Evolutionary conservation across 768 basidiomycete genomes (phyloP), one percentile per base, ranked within the genome.

Genomic region (Gyrodon lividus): DNA sequence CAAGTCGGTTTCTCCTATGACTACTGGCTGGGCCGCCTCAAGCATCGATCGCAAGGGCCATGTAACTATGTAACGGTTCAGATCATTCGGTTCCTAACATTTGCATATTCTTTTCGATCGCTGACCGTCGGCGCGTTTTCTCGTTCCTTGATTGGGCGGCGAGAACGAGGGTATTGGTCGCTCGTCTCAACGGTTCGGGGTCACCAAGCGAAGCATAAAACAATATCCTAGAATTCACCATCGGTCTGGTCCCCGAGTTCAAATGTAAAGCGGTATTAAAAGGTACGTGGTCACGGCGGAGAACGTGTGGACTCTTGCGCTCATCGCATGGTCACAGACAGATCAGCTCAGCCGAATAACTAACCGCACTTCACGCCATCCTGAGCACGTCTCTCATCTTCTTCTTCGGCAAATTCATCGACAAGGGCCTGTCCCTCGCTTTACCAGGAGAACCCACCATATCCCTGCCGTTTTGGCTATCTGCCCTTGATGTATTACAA

Each of bases 11-110:
- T 50, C 40, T 43, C 48, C 16, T 34, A 72, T 43, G 78, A 80
- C 47, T 84, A 86, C 60, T 87, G 86, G 86, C 76, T 82, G 47
- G 79, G 81, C 64, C 70, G n/a, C n/a, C n/a, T n/a, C 87, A 86
- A 64, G 81, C 83, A 50, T 71, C 86, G 9, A 84, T 83, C 61
- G 68, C 72, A 1, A 74, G 75, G 44, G 83, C 83, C 17, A 72
- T 76, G 3, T 79, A 83, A 54, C 72, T 76, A 51, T 84, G 30
- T 13, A 83, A 87, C 55, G 70, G 83, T 83, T 61, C 55, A 78
- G 28, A 52, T 34, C 31, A 73, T 14, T 24, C 42, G 28, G 31
- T 34, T 31, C 23, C 13, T 31, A 8, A 13, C 14, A 17, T 28
- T 30, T 38, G 16, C n/a, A n/a, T n/a, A 20, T 45, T 45, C 16